Base-by-base conservation (phyloP, 2,329 filamentous ascomycete species). In the Aureobasidium melanogenum region DNA sequence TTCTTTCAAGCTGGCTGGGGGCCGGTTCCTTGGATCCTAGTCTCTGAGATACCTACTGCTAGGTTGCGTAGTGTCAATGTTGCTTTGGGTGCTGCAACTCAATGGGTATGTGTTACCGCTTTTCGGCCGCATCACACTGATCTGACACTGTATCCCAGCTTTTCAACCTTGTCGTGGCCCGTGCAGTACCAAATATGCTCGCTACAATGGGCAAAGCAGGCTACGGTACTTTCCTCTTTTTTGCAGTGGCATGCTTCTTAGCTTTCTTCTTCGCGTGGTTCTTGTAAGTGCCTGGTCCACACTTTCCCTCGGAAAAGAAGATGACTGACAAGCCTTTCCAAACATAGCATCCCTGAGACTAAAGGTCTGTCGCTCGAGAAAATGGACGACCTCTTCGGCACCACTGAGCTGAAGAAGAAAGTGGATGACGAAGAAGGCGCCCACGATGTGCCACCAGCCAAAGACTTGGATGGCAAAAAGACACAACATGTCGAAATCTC, bases 121-220 rank as follows among this genome's bases (percentile, higher is more conserved):
- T 7, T 3, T 57, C 26, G 6, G 17, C 10, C 14, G 2, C 9
- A 5, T 15, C 30, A n/a, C 30, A 7, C 19, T 3, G 14, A 9
- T 15, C 44, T 58, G 7, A 58, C 30, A 19, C 17, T 1, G 1
- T 54, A n/a, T 17, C 26, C 5, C 88, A 86, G 86, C 72, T 89
- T 5, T 89, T 89, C 72, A 90, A 90, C 69, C 88, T 89, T 63
- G 82, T 88, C 10, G 84, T 89, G 61, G 86, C 87, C 1, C 76
- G 84, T 62, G 84, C 84, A 36, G 85, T 86, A 3, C 83, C 86
- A 1, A 84, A 82, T 50, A 89, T 89, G 86, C 77, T 89, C 67
- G 78, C 78, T 10, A 82, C 77, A 0, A 77, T 81, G 56, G 80
- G 79, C 10, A 68, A 69, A 17, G 73, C 75, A 50, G 74, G 79